phyloP scores from a whole-genome alignment of 2,329 filamentous ascomycete species.

The Chalaropsis ovoidea region DNA sequence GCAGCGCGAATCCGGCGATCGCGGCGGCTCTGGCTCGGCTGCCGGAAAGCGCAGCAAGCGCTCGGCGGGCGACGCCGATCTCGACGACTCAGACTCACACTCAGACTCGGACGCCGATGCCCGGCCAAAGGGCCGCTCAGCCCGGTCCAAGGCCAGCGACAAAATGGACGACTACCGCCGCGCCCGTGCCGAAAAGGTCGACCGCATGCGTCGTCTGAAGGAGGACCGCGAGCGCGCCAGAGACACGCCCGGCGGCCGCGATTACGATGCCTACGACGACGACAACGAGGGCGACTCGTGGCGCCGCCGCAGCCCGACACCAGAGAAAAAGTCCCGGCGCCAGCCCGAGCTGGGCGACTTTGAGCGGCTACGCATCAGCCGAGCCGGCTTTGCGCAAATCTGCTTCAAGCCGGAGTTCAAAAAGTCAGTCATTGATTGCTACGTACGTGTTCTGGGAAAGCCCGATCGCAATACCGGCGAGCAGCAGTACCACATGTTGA shows the following conservation, averaged over 20 bases:
- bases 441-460: constrained; percentile 73
- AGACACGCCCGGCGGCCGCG: constrained; percentile 35
- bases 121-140: constrained; percentile 48
- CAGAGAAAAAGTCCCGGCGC: constrained; percentile 51
- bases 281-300: constrained; percentile 74
- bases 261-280: constrained; percentile 51
- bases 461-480: constrained; percentile 60
- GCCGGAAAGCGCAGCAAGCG: constrained; percentile 58
- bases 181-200: constrained; percentile 54
- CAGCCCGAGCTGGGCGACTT: constrained; percentile 59
- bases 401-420: constrained; percentile 93
- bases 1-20: constrained; percentile 54
- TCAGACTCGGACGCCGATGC: constrained; percentile 58
- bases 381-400: constrained; percentile 77
- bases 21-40: constrained; percentile 33
- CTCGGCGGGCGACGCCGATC: constrained; percentile 66
- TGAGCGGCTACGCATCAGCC: constrained; percentile 71
- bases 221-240: constrained; percentile 45
- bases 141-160: constrained; percentile 16
- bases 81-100: constrained; percentile 61
- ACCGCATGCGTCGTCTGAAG: constrained; percentile 52
- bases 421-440: constrained; percentile 69
- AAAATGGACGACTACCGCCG: constrained; percentile 50
- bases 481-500: constrained; percentile 68
- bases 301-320: constrained; percentile 45